Conservation (phyloP, 179 eudicot species). For the Vitellaria paradoxa region DNA sequence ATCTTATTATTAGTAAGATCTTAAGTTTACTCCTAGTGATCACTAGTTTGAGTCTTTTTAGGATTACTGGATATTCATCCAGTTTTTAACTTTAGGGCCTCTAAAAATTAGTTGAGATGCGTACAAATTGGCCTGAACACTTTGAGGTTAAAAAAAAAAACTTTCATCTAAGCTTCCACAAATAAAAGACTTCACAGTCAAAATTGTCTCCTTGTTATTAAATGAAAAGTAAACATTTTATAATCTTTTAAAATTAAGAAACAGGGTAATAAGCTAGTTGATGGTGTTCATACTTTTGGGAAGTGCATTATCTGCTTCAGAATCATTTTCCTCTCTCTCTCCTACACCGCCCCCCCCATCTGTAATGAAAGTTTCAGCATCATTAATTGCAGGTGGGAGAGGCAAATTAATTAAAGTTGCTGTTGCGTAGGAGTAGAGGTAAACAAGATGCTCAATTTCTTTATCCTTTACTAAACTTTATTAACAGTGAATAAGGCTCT, state of each 20-base stretch:
- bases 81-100: no score
- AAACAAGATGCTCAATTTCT: slow-evolving; percentile 7
- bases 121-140: no score
- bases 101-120: no score
- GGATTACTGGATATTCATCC: no score
- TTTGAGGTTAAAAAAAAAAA: no score
- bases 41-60: no score
- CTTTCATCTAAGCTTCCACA: not conserved
- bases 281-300: not conserved
- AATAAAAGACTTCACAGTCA: not conserved
- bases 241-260: not conserved
- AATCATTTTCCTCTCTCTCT: not conserved
- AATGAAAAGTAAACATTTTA: not conserved
- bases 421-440: not conserved
- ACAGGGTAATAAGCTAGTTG: not conserved
- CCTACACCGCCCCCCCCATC: not conserved
- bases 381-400: slow-evolving; percentile 3
- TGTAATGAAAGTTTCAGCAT: slow-evolving; percentile 9
- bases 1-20: no score
- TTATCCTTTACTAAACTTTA: slow-evolving; percentile 1
- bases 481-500: not conserved
- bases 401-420: not conserved
- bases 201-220: not conserved
- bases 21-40: no score
- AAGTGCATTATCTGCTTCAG: not conserved